Base-by-base conservation (phyloP, 2,329 filamentous ascomycete genomes). In the Aureobasidium sp. region DNA sequence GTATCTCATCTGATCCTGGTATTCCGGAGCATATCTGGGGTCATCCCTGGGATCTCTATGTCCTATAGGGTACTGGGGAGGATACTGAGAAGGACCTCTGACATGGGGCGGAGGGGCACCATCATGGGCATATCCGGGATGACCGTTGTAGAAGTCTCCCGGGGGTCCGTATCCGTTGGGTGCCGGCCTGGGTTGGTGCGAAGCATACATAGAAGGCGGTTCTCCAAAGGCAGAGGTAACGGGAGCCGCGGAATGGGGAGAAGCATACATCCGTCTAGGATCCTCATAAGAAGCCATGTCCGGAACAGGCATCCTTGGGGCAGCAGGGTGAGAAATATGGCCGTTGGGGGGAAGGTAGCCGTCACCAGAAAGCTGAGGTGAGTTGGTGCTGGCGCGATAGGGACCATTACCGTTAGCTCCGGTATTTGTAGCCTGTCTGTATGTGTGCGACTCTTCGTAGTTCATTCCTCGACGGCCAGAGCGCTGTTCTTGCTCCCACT, bases 381-480 rank as follows among this genome's bases (percentile, higher is more conserved):
- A 72, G 42, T 70, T 67, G 64, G 58, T 52, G 27, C 42, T 27
- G 41, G 44, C 53, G 27, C 58, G 53, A 61, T 42, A 49, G 29
- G 41, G 31, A 36, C 47, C 61, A 53, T 36, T 60, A 42, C 51
- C 51, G 12, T 55, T 55, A n/a, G 27, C 9, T 39, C 61, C 75
- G 20, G 20, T 5, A 20, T 61, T 74, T 67, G 71, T 74, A 65
- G 76, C 70, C 67, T 77, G 75, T 67, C 76, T 71, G 65, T 75
- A 73, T 67, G 75, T 73, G 67, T 71, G 70, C 61, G 76, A 76
- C 65, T 78, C 73, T 71, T 76, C 70, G 68, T 77, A 75, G 68
- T 72, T 68, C 70, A 69, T 80, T 80, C 78, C 78, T 78, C 77
- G 72, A 70, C 72, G 73, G 45, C 71, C 71, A 6, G 71, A 70